Base-by-base conservation (phyloP, 805 yeast genomes). In the Suhomyces sp. region DNA sequence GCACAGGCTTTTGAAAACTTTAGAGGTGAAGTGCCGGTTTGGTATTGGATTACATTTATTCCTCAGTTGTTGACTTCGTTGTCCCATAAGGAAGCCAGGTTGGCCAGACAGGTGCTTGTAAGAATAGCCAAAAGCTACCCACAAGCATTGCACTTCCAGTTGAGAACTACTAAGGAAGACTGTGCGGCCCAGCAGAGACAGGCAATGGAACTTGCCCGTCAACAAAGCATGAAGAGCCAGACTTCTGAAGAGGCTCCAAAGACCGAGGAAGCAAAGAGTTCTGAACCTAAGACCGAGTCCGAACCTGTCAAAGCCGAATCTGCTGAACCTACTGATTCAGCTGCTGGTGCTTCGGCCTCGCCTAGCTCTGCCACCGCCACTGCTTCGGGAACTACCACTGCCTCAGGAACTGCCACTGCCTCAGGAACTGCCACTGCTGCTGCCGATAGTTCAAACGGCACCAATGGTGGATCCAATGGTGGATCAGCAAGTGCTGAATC, bases 31-130 rank as follows among this genome's bases (percentile, higher is more conserved):
- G 90, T 90, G 42, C 99, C 99, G 4, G 97, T 93, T 2, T 94
- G 99, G 99, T 93, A 93, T 69, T 94, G 98, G 98, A 90, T 94
- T 45, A 90, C 98, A 0, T 94, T 88, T 63, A 91, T 94, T 59
- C 99, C 99, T 2, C 99, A 96, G 70, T 76, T 94, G 54, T 76
- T 94, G 60, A 87, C 97, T 0, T 86, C 97, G 0, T 76, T 94
- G 55, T 89, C 97, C 1, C 96, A 91, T 60, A 87, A 85, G 60
- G 98, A 94, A 67, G 98, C 97, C 0, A 81, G 83, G 52, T 78
- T 91, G 68, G 97, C 93, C 2, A 86, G 97, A 55, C 91, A 86
- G 61, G 88, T 94, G 44, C 78, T 94, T 65, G 88, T 91, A 50
- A 80, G 94, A 59, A 94, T 94, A 64, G 99, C 99, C 1, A 94